Conservation (phyloP, 2,329 filamentous ascomycete species). For the Tolypocladium amazonense region DNA sequence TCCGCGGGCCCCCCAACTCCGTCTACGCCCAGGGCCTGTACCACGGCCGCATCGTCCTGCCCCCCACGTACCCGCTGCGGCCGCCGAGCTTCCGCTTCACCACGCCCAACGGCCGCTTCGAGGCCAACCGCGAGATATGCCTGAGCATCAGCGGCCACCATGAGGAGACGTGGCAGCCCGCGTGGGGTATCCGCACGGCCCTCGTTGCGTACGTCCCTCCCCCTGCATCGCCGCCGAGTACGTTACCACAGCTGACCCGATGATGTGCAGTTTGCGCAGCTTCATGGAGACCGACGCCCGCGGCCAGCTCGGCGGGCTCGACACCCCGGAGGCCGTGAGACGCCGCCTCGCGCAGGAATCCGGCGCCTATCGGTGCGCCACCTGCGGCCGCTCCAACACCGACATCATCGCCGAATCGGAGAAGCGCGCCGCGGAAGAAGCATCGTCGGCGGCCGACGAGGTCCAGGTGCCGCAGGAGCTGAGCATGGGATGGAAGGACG, state of each 20-base stretch:
- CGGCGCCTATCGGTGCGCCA: constrained; percentile 53
- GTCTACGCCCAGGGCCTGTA: constrained; percentile 77
- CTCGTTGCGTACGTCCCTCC: constrained; percentile 44
- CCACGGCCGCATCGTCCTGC: constrained; percentile 89
- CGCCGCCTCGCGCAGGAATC: constrained; percentile 60
- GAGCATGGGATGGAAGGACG: constrained; percentile 62
- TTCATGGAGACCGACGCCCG: constrained; percentile 90
- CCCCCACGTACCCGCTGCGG: constrained; percentile 79
- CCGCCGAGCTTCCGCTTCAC: constrained; percentile 94
- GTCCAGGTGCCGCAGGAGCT: constrained; percentile 43
- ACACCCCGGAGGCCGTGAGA: constrained; percentile 59
- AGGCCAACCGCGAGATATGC: constrained; percentile 94
- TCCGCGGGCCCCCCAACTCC: constrained; percentile 77
- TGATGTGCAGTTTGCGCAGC: constrained; percentile 47
- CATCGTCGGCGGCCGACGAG: constrained; percentile 24
- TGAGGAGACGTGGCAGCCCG: constrained; percentile 97
- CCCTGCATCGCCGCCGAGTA: too few species aligned
- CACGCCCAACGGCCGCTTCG: constrained; percentile 85
- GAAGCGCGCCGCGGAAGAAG: constrained; percentile 35
- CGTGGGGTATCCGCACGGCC: constrained; percentile 91
- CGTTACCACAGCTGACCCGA: background rate
- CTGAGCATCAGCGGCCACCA: constrained; percentile 90
- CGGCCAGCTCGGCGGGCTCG: constrained; percentile 84
- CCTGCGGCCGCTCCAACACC: constrained; percentile 60
- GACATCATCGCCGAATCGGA: constrained; percentile 66